Evolutionary conservation across 257 asterid species (phyloP).

Genomic region (Cynanchum wilfordii): DNA sequence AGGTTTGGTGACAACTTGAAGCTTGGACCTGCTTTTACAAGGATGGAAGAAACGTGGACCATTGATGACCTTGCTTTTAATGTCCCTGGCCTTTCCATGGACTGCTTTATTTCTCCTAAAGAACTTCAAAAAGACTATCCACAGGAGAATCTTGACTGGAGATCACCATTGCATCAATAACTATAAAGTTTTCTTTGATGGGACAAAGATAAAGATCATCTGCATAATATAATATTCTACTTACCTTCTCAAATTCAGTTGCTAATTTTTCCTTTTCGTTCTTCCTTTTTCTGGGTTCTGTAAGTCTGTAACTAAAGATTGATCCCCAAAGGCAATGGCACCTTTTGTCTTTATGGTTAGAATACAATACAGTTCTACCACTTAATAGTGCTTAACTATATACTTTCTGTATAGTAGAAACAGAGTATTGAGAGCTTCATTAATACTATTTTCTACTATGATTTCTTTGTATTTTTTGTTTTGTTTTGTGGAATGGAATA

Average conservation of each 20-base stretch:
- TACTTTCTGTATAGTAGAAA: not conserved
- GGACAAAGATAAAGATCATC: not conserved
- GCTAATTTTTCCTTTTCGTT: not conserved
- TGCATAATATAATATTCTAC: not conserved
- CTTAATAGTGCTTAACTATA: not conserved
- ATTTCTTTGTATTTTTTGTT: not conserved
- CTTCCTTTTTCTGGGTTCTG: not conserved
- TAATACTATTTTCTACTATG: not conserved
- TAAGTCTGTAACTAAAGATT: not conserved
- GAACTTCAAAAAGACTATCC: conserved; percentile 48
- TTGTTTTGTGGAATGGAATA: not conserved
- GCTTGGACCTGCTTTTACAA: conserved; percentile 50
- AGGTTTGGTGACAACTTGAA: conserved; percentile 61
- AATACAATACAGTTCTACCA: not conserved
- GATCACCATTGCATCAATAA: conserved; percentile 42
- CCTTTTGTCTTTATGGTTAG: not conserved
- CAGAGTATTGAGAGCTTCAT: not conserved
- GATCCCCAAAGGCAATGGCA: not conserved
- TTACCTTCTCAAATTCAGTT: not conserved
- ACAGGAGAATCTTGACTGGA: conserved; percentile 43
- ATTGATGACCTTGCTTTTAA: conserved; percentile 71
- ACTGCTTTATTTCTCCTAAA: conserved; percentile 72
- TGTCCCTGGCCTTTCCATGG: conserved; percentile 64
- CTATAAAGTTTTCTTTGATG: not conserved
- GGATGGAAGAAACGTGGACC: conserved; percentile 74